A percentile compares a stretch with the other conserved stretches of the same genome.
Conservation (phyloP, 768 basidiomycete genomes). For the Gloeostereum incarnatum region DNA sequence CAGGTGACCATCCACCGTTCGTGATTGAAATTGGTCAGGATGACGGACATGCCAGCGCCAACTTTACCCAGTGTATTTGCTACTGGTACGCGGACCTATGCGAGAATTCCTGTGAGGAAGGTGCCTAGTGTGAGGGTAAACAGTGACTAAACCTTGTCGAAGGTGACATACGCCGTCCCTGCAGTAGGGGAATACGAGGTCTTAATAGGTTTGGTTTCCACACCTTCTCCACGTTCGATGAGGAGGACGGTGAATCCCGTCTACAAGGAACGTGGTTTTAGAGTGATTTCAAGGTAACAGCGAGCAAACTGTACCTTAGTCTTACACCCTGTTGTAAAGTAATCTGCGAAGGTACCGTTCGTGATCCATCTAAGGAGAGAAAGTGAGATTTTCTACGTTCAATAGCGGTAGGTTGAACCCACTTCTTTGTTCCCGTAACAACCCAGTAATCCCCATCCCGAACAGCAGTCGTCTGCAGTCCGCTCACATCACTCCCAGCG, state of each 20-base stretch:
- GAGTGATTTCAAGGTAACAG: not conserved
- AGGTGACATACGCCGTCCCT: slow-evolving; percentile 82
- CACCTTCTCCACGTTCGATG: slow-evolving; percentile 58
- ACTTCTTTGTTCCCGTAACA: slow-evolving; percentile 93
- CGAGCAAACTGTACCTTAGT: slow-evolving; percentile 39
- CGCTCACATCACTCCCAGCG: slow-evolving; percentile 80
- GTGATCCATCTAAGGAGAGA: slow-evolving; percentile 92
- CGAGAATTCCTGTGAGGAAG: slow-evolving; percentile 74
- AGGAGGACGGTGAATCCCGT: slow-evolving; percentile 70
- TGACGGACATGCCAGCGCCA: slow-evolving; percentile 76
- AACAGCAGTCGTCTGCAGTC: slow-evolving; percentile 77
- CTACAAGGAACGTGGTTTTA: slow-evolving; percentile 19
- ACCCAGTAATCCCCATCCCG: slow-evolving; percentile 83
- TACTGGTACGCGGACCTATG: not conserved
- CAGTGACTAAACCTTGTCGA: slow-evolving; percentile 38
- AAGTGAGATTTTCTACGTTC: no score
- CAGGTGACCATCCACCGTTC: slow-evolving; percentile 84
- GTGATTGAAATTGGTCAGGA: slow-evolving; percentile 83
- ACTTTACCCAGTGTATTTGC: slow-evolving; percentile 81
- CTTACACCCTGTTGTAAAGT: slow-evolving; percentile 72
- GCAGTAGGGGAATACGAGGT: slow-evolving; percentile 89
- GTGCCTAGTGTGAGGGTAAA: slow-evolving; percentile 76
- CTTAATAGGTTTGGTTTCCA: slow-evolving; percentile 85
- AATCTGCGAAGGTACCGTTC: slow-evolving; percentile 79
- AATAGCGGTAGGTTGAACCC: no score